These are phyloP conservation scores for Ambrosia hybrid DNA, from an alignment of 140 eudicot species.

Conservation along the genomic window DNA sequence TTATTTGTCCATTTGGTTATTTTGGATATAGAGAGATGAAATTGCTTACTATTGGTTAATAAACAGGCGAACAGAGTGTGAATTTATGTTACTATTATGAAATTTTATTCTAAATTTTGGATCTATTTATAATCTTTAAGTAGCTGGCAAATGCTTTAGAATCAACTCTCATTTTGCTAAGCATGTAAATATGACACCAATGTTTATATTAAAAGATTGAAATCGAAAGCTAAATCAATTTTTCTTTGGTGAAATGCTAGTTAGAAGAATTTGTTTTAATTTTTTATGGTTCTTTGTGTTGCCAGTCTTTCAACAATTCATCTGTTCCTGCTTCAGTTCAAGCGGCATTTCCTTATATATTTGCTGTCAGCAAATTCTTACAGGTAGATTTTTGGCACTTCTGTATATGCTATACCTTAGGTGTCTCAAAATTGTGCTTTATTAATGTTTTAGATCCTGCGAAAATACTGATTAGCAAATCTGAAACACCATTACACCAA, in stretches of 20 bases:
- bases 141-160: no score
- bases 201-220: no score
- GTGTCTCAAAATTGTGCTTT: neutral
- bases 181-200: no score
- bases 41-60: neutral
- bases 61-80: conserved; percentile 13
- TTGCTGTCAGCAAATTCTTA: no score
- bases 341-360: no score
- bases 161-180: no score
- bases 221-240: no score
- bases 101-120: neutral
- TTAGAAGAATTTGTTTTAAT: neutral
- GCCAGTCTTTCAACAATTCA: conserved; percentile 71
- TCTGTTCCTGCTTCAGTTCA: conserved; percentile 33
- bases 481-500: no score
- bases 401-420: neutral
- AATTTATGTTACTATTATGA: neutral
- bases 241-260: no score
- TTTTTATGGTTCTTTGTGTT: conserved; percentile 7
- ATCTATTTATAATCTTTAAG: neutral
- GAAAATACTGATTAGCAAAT: conserved; percentile 68
- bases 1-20: neutral
- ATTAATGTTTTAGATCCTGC: conserved; percentile 11
- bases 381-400: conserved; percentile 22
- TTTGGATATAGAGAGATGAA: no score